These are phyloP conservation scores for Cyberlindnera amylophila DNA, from an alignment of 805 yeast species.

Conservation along the genomic window DNA sequence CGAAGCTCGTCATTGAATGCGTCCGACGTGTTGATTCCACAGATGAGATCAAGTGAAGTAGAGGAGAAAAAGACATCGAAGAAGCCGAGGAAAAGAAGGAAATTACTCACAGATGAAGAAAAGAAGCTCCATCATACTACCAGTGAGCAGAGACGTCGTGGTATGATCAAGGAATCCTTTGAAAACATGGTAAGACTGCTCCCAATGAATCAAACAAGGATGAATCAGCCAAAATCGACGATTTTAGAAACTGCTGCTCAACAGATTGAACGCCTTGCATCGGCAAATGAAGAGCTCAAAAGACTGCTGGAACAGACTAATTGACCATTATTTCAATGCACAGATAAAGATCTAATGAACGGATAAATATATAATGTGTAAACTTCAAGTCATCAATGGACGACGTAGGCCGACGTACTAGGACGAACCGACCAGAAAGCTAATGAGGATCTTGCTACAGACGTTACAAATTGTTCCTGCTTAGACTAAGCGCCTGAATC, in stretches of 20 bases:
- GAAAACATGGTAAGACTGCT: slow-evolving; percentile 18
- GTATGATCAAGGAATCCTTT: slow-evolving; percentile 24
- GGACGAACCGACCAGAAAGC: too few relatives aligned
- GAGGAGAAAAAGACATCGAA: background rate
- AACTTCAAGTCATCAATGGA: too few relatives aligned
- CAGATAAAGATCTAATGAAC: background rate
- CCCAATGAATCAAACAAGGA: slow-evolving; percentile 18
- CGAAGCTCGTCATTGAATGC: background rate
- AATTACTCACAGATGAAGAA: slow-evolving; percentile 24
- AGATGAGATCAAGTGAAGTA: slow-evolving; percentile 3
- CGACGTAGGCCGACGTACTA: too few relatives aligned
- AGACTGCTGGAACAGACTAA: slow-evolving; percentile 1
- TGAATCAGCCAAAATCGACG: slow-evolving; percentile 21
- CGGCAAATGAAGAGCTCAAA: slow-evolving; percentile 18
- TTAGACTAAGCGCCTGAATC: too few relatives aligned
- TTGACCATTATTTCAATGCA: background rate
- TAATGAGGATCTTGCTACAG: too few relatives aligned
- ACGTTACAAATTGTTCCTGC: too few relatives aligned
- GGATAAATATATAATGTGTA: too few relatives aligned
- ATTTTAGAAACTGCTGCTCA: slow-evolving; percentile 23
- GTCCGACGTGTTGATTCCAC: background rate
- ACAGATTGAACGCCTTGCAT: slow-evolving; percentile 19
- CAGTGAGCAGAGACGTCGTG: slow-evolving; percentile 27
- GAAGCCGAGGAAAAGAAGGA: slow-evolving; percentile 17
- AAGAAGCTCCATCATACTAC: slow-evolving; percentile 26